A percentile compares a stretch with the other conserved stretches of the same genome.
phyloP scores from a whole-genome alignment of 2,329 filamentous ascomycete species.

The Mollisia scopiformis region DNA sequence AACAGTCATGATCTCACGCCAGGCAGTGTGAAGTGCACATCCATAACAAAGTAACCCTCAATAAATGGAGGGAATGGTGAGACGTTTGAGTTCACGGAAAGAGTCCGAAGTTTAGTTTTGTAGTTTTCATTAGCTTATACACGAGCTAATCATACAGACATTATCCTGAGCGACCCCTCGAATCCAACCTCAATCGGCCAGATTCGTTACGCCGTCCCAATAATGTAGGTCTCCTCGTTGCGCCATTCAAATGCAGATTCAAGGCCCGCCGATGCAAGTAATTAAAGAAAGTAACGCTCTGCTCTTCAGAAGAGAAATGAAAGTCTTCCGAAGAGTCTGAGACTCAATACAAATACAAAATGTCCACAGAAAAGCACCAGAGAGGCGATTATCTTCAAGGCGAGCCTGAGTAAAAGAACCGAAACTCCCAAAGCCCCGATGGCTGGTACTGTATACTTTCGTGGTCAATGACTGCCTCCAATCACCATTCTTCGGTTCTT shows the following conservation, averaged over 20 bases:
- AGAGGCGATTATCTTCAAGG: constrained; percentile 8
- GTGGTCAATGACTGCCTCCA: constrained; percentile 38
- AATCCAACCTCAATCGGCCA: too few relatives aligned
- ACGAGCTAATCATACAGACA: too few relatives aligned
- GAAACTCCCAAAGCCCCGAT: constrained; percentile 5
- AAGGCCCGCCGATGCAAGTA: too few relatives aligned
- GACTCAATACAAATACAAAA: constrained; percentile 1
- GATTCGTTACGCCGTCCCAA: too few relatives aligned
- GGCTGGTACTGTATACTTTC: constrained; percentile 6
- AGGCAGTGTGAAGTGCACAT: neutral
- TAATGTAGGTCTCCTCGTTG: neutral
- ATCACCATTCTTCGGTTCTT: constrained; percentile 59
- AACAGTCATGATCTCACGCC: neutral
- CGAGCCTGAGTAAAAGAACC: constrained; percentile 6
- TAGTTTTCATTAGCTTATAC: too few relatives aligned
- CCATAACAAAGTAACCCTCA: neutral
- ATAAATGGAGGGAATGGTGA: too few relatives aligned
- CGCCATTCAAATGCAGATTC: neutral
- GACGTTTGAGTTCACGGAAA: too few relatives aligned
- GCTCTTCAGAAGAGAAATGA: neutral
- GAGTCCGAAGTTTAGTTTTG: too few relatives aligned
- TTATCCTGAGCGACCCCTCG: too few relatives aligned
- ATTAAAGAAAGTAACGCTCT: too few relatives aligned
- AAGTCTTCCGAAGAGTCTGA: neutral
- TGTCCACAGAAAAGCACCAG: constrained; percentile 1